A percentile compares a stretch with the other conserved stretches of the same genome.
Conservation (phyloP, 306 rosid species). For the Quercus cerris region DNA sequence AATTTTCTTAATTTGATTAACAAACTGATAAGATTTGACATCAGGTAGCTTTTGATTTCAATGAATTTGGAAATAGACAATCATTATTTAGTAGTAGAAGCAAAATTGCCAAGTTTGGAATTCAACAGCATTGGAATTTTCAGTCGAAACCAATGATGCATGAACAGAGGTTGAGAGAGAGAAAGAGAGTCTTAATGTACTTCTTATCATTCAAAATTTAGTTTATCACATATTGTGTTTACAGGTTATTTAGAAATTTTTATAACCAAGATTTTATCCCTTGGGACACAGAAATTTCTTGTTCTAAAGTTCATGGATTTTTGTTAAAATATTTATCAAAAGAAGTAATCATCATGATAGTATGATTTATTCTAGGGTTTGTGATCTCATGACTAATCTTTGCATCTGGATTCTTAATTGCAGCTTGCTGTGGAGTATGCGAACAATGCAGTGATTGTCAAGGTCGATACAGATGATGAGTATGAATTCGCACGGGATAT, state of each 20-base stretch:
- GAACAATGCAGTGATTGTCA: conserved; percentile 53
- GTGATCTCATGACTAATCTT: conserved; percentile 17
- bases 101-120: background rate
- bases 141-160: background rate
- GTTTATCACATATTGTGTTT: background rate
- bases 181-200: background rate
- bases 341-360: background rate
- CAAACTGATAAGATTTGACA: background rate
- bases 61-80: background rate
- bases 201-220: background rate
- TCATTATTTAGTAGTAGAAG: background rate
- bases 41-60: background rate
- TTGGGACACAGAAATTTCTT: background rate
- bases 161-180: too few relatives aligned
- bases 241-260: background rate
- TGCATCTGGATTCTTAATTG: background rate
- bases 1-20: too few relatives aligned
- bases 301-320: background rate
- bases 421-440: conserved; percentile 97
- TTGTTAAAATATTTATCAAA: too few relatives aligned
- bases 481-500: conserved; percentile 84
- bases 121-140: background rate
- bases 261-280: background rate
- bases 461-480: conserved; percentile 92
- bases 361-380: background rate